These are phyloP conservation scores for Suhomyces atakaporum DNA, from an alignment of 1,139 yeast genomes.

Conservation along the genomic window DNA sequence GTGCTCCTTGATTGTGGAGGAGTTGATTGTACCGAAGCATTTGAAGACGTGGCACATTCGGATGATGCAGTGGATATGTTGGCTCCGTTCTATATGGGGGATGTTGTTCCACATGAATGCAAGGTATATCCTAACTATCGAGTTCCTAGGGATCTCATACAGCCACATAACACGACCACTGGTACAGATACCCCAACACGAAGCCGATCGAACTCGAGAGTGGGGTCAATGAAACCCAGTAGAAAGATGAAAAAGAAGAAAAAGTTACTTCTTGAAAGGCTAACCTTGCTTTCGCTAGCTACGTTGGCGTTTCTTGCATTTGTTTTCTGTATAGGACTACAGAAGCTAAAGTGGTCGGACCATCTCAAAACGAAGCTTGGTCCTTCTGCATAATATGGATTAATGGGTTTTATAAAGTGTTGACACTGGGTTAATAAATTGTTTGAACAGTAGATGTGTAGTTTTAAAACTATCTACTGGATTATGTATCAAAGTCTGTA, in stretches of 20 bases:
- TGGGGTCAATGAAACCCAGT: not conserved
- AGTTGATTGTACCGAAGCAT: conserved; percentile 66
- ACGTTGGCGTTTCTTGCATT: conserved; percentile 30
- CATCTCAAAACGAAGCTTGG: conserved; percentile 7
- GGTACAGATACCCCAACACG: not conserved
- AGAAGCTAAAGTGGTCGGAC: conserved; percentile 31
- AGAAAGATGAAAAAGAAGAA: conserved; percentile 5
- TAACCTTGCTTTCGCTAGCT: conserved; percentile 24
- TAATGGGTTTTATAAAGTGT: conserved; percentile 1
- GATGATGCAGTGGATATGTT: conserved; percentile 46
- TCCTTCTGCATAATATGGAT: not conserved
- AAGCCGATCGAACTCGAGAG: not conserved
- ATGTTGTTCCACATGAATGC: conserved; percentile 25
- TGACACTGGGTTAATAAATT: not conserved
- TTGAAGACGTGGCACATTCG: conserved; percentile 54
- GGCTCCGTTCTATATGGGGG: conserved; percentile 40
- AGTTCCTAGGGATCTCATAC: conserved; percentile 9
- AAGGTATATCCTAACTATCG: conserved; percentile 14
- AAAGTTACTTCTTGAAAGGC: conserved; percentile 18
- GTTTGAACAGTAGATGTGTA: too few species aligned
- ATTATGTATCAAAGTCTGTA: too few species aligned
- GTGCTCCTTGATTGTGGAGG: conserved; percentile 71
- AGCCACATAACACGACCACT: not conserved
- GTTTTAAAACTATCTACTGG: too few species aligned
- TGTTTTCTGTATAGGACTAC: conserved; percentile 29